Evolutionary conservation across 2,329 filamentous ascomycete species (phyloP).

Genomic region (Fusarium compactum): DNA sequence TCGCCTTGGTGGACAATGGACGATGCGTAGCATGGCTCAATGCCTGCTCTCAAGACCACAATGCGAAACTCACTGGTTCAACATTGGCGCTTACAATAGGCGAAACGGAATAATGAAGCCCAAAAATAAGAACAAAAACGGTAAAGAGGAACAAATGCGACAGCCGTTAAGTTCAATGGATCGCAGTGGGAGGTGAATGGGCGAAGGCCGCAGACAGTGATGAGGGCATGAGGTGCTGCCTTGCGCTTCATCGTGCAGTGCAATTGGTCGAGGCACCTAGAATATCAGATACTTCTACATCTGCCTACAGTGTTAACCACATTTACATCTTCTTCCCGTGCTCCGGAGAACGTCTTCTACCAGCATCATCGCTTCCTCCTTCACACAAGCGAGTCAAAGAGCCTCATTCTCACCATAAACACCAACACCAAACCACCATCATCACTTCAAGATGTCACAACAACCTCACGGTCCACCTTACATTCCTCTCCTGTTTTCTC

Average conservation of each 20-base stretch:
- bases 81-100: accelerated
- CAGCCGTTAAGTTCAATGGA: not conserved
- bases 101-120: accelerated
- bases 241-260: not conserved
- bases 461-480: no score
- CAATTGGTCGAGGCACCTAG: not conserved
- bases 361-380: not conserved
- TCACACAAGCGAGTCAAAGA: not conserved
- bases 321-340: not conserved
- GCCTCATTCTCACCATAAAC: not conserved
- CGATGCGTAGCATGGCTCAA: not conserved
- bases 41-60: not conserved
- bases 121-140: no score
- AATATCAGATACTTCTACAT: not conserved
- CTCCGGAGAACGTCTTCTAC: not conserved
- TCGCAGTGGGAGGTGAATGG: not conserved
- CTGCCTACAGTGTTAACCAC: not conserved
- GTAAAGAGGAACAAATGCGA: not conserved
- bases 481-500: no score
- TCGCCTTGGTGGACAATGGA: not conserved
- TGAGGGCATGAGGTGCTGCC: not conserved
- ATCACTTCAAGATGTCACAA: not conserved
- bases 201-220: not conserved
- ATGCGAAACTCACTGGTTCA: not conserved
- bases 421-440: not conserved